Conservation (phyloP, 129 eudicot genomes). For the Escallonia rubra region DNA sequence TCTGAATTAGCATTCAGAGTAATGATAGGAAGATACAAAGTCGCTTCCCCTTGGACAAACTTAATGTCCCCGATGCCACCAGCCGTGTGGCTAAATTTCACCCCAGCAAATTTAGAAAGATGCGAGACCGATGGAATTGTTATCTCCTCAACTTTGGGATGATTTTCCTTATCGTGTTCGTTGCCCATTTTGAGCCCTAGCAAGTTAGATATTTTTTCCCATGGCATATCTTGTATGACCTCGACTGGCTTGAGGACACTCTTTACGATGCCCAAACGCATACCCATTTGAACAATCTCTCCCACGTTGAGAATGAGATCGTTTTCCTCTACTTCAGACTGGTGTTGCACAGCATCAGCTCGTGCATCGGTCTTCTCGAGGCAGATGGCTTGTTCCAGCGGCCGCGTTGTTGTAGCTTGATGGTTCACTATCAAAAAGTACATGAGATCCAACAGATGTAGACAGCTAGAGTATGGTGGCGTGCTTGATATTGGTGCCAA, state of each 20-base stretch:
- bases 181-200: not conserved
- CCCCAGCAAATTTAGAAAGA: conserved; percentile 30
- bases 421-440: conserved; percentile 1
- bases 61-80: conserved; percentile 27
- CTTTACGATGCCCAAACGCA: not conserved
- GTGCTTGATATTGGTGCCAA: conserved; percentile 12
- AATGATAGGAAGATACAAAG: conserved; percentile 37
- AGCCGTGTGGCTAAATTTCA: conserved; percentile 18
- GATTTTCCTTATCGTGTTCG: not conserved
- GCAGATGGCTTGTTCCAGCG: not conserved
- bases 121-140: conserved; percentile 37
- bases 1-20: conserved; percentile 35
- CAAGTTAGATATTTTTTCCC: not conserved
- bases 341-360: too few species aligned
- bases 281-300: not conserved
- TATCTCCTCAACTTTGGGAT: conserved; percentile 32
- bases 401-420: not conserved
- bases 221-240: not conserved
- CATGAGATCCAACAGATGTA: conserved; percentile 2
- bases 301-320: not conserved
- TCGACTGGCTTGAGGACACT: not conserved
- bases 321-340: too few species aligned
- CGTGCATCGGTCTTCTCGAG: too few species aligned
- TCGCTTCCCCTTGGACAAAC: conserved; percentile 17
- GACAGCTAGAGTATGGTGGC: not conserved